Evolutionary conservation across 164 flowering plant genomes (phyloP), one percentile per base, ranked within the genome.

Genomic region (Aristolochia fimbriata): DNA sequence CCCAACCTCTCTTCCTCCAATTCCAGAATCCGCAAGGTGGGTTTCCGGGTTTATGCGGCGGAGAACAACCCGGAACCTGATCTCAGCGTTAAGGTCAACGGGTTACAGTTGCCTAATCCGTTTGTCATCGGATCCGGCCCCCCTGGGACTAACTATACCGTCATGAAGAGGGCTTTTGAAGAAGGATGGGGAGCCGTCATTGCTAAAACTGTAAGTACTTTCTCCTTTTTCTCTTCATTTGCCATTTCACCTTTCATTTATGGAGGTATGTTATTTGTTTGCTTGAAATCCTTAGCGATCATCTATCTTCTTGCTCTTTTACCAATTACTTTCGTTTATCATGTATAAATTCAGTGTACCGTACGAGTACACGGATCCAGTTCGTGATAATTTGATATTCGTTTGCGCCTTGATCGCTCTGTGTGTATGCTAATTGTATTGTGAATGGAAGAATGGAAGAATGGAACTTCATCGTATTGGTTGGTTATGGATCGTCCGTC

Each of bases 121-220:
- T 94, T 94, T 55, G 97, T 94, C 6, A 91, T 94, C 68, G 99
- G 93, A 58, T 94, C 99, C 48, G 99, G 99, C 58, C 99, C 99
- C 0, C 99, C 97, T 1, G 99, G 99, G 1, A 94, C 99, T 17
- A 94, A 94, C 58, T 91, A 88, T 57, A 88, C 89, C 3, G 99
- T 94, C 59, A 91, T 94, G 99, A 94, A 91, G 76, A 77, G 84
- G 60, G 99, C 99, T 20, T 91, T 94, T 30, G 96, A 90, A 68
- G 99, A 94, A 78, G 99, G 99, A 0, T 94, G 99, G 99, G 99
- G 99, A 55, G 99, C 88, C 56, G 99, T 94, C 33, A 91, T 94
- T 59, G 95, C 99, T 63, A 94, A 94, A 74, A 94, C 99, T 20
- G 99, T 93, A 64, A 76, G 78, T 55, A 37, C 12, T 54, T 55